Conservation (phyloP, 225 moss, liverwort and hornwort species). For the Physcomitrellopsis africana region DNA sequence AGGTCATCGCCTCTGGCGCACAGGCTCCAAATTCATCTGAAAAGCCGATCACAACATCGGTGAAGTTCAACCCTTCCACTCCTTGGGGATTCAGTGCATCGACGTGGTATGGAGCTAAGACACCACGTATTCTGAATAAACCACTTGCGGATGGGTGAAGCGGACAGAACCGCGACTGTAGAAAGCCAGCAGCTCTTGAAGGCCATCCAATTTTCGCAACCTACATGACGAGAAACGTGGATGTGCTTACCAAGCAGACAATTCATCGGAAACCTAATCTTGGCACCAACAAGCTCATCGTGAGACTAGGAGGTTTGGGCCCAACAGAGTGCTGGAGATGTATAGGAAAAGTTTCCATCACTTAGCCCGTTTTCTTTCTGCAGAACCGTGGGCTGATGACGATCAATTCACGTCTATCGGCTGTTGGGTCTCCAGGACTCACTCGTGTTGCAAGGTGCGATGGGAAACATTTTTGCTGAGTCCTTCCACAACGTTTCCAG, state of each 20-base stretch:
- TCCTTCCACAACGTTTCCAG: background rate
- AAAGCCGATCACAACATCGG: constrained; percentile 9
- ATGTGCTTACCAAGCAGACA: constrained; percentile 37
- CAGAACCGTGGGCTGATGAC: constrained; percentile 53
- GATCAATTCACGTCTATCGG: constrained; percentile 47
- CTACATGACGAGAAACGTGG: constrained; percentile 43
- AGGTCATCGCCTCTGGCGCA: constrained; percentile 11
- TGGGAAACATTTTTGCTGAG: background rate
- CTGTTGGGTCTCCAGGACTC: constrained; percentile 47
- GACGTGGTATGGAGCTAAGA: constrained; percentile 45
- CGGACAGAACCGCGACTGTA: constrained; percentile 23
- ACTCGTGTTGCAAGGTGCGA: constrained; percentile 50
- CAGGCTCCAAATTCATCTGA: constrained; percentile 2
- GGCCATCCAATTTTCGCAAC: constrained; percentile 23
- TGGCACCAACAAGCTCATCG: constrained; percentile 27
- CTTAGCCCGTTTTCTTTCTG: constrained; percentile 36
- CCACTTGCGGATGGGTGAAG: constrained; percentile 33
- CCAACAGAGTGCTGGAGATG: constrained; percentile 42
- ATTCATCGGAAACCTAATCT: constrained; percentile 14
- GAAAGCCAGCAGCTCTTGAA: constrained; percentile 17
- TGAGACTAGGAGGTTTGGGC: background rate
- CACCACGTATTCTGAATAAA: constrained; percentile 40
- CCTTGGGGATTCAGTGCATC: constrained; percentile 14
- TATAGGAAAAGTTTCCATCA: constrained; percentile 32
- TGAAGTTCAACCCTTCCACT: constrained; percentile 20